Evolutionary conservation across 441 rosid species (phyloP).

Genomic region (Corymbia citriodora): DNA sequence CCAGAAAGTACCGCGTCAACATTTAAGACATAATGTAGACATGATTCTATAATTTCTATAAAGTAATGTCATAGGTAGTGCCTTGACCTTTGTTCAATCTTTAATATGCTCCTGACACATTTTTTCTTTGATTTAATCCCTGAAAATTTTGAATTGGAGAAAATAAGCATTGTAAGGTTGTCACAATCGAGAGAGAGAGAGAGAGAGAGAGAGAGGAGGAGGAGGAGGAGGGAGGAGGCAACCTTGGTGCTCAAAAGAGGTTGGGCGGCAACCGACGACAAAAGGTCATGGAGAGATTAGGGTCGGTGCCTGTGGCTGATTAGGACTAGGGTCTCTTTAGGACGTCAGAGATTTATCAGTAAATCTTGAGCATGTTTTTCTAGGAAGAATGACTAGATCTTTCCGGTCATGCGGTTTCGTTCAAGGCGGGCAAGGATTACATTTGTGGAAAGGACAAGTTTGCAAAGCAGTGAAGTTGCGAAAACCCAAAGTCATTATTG

Average conservation of each 20-base stretch:
- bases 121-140: neutral
- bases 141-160: neutral
- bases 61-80: neutral
- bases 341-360: neutral
- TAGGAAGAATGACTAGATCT: neutral
- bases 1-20: neutral
- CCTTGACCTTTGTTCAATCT: neutral
- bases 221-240: no score
- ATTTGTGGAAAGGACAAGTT: neutral
- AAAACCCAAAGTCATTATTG: neutral
- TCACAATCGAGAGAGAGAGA: no score
- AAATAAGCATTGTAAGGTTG: neutral
- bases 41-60: neutral
- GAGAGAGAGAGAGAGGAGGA: no score
- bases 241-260: no score
- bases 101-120: no score
- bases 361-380: neutral
- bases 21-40: neutral
- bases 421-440: neutral
- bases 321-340: neutral
- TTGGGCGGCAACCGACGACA: no score
- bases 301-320: neutral
- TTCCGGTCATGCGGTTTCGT: neutral
- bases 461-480: neutral
- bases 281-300: neutral